These are phyloP conservation scores for Sporothrix protearum DNA, from an alignment of 2,329 filamentous ascomycete species.

Conservation along the genomic window DNA sequence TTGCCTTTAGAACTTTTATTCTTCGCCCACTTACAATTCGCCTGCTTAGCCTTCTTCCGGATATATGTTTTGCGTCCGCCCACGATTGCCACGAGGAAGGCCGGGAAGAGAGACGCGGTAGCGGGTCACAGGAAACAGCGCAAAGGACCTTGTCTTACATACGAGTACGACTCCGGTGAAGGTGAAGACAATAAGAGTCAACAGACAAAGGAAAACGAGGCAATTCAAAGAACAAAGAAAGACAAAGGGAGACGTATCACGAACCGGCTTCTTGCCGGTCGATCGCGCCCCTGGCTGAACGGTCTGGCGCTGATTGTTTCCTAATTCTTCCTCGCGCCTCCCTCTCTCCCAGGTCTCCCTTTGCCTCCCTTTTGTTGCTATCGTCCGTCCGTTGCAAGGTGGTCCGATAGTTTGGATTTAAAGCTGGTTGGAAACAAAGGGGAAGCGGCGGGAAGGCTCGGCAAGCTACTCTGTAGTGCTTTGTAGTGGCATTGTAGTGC, in stretches of 20 bases:
- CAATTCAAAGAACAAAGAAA: not conserved
- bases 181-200: not conserved
- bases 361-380: not conserved
- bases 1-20: not conserved
- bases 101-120: not conserved
- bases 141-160: too few relatives aligned
- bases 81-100: not conserved
- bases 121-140: not conserved
- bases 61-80: not conserved
- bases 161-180: not conserved
- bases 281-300: not conserved
- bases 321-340: conserved; percentile 3
- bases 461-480: not conserved
- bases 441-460: not conserved
- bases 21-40: not conserved
- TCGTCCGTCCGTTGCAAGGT: too few relatives aligned
- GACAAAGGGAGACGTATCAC: not conserved
- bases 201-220: not conserved
- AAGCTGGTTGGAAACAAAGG: not conserved
- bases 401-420: not conserved
- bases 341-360: not conserved
- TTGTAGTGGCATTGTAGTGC: not conserved
- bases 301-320: conserved; percentile 1
- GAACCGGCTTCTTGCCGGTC: not conserved
- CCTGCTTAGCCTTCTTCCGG: not conserved